A percentile compares a stretch with the other conserved stretches of the same genome.
Conservation (phyloP, 768 basidiomycete species). For the Amanita polypyramis region DNA sequence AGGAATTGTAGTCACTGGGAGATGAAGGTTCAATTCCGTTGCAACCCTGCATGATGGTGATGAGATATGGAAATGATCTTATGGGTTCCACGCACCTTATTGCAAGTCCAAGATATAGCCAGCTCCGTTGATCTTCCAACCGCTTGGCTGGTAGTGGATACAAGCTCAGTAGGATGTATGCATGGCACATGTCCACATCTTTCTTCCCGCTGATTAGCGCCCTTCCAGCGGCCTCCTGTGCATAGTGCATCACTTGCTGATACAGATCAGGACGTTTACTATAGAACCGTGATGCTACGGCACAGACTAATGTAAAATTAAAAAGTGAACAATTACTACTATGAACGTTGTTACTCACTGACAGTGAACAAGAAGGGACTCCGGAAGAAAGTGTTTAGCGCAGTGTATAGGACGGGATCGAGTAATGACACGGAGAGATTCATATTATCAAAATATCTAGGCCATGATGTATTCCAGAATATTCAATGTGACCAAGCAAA, state of each 20-base stretch:
- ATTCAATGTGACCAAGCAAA: background rate
- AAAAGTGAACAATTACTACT: background rate
- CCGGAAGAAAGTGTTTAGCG: conserved; percentile 68
- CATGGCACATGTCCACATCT: conserved; percentile 77
- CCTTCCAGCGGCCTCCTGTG: conserved; percentile 67
- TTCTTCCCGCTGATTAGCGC: conserved; percentile 70
- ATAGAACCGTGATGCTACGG: conserved; percentile 79
- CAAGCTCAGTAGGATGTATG: conserved; percentile 71
- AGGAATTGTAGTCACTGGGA: conserved; percentile 62
- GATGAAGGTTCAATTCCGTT: conserved; percentile 81
- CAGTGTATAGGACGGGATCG: conserved; percentile 78
- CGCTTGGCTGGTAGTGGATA: conserved; percentile 65
- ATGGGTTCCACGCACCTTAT: conserved; percentile 44
- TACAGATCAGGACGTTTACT: conserved; percentile 62
- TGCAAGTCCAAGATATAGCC: conserved; percentile 83
- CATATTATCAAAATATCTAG: conserved; percentile 69
- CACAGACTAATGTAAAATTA: conserved; percentile 50
- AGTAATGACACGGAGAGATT: conserved; percentile 71
- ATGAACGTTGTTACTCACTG: conserved; percentile 37
- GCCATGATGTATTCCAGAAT: background rate
- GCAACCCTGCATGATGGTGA: conserved; percentile 48
- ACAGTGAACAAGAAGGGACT: conserved; percentile 91
- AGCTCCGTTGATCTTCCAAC: conserved; percentile 87
- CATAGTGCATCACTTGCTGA: conserved; percentile 58
- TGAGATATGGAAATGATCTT: background rate